Percentiles rank a stretch among this genome's conserved stretches.
Conservation (phyloP, 805 yeast species). For the Barnettozyma californica region DNA sequence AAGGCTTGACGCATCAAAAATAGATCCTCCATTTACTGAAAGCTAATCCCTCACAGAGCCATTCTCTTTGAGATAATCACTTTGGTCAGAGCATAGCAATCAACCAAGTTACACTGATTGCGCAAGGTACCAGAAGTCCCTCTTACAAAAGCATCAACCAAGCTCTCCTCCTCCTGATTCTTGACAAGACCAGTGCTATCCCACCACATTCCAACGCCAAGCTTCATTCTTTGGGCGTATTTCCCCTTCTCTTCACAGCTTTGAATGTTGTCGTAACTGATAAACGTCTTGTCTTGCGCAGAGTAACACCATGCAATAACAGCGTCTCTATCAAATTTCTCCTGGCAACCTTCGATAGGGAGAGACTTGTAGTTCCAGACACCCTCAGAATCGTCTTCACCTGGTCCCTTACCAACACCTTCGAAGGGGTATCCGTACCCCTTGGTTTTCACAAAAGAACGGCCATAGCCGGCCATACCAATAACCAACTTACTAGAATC, state of each 20-base stretch:
- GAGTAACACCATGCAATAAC: conserved; percentile 54
- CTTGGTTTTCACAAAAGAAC: conserved; percentile 40
- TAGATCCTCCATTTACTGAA: not conserved
- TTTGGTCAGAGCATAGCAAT: conserved; percentile 4
- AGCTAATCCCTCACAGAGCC: not conserved
- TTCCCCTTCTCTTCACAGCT: conserved; percentile 53
- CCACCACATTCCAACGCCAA: conserved; percentile 96
- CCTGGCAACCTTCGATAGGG: conserved; percentile 40
- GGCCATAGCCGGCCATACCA: conserved; percentile 89
- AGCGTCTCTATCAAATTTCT: conserved; percentile 44
- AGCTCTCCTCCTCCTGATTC: conserved; percentile 26
- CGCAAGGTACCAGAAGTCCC: conserved; percentile 17
- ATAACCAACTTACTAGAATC: conserved; percentile 49
- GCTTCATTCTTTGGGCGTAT: conserved; percentile 39
- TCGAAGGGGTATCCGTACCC: conserved; percentile 39
- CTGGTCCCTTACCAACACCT: conserved; percentile 39
- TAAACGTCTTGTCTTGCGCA: conserved; percentile 31
- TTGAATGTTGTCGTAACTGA: conserved; percentile 62
- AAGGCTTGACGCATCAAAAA: too few species aligned
- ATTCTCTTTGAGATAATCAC: conserved; percentile 12
- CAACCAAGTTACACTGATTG: conserved; percentile 6
- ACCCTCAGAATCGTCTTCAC: conserved; percentile 37
- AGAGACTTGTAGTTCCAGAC: conserved; percentile 52
- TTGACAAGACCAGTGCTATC: conserved; percentile 61
- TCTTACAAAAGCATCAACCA: conserved; percentile 40